Conservation (phyloP, 139 green algal genomes). For the Diplosphaera chodatii region DNA sequence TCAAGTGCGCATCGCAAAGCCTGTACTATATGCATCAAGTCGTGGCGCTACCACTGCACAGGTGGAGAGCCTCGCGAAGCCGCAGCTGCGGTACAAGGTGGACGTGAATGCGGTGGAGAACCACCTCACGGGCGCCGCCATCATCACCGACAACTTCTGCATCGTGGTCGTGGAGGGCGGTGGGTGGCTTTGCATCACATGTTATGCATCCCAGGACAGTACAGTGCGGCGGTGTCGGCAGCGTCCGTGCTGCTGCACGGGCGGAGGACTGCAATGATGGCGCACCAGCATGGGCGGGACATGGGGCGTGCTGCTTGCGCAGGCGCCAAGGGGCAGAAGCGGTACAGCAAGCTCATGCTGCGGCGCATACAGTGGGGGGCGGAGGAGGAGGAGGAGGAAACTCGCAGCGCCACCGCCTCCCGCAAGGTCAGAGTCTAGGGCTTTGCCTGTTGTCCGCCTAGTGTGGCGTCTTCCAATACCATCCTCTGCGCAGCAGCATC, state of each 20-base stretch:
- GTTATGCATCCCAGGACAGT: too few relatives aligned
- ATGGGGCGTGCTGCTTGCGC: background rate
- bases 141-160: constrained; percentile 15
- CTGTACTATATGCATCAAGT: too few relatives aligned
- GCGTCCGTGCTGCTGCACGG: too few relatives aligned
- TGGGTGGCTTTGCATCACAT: background rate
- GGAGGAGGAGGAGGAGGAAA: constrained; percentile 36
- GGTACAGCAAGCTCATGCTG: constrained; percentile 93
- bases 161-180: constrained; percentile 23
- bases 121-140: constrained; percentile 37
- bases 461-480: too few relatives aligned
- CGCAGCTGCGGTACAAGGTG: constrained; percentile 82
- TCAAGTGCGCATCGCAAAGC: too few relatives aligned
- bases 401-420: too few relatives aligned
- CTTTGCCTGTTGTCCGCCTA: too few relatives aligned
- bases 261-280: too few relatives aligned
- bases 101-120: constrained; percentile 86
- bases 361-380: constrained; percentile 86
- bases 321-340: constrained; percentile 14
- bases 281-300: too few relatives aligned
- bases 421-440: background rate
- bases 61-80: constrained; percentile 41
- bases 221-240: too few relatives aligned
- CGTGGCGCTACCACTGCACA: constrained; percentile 8
- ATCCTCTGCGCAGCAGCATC: too few relatives aligned